Base-by-base conservation (phyloP, 768 basidiomycete species). In the Termitomyces sp. region DNA sequence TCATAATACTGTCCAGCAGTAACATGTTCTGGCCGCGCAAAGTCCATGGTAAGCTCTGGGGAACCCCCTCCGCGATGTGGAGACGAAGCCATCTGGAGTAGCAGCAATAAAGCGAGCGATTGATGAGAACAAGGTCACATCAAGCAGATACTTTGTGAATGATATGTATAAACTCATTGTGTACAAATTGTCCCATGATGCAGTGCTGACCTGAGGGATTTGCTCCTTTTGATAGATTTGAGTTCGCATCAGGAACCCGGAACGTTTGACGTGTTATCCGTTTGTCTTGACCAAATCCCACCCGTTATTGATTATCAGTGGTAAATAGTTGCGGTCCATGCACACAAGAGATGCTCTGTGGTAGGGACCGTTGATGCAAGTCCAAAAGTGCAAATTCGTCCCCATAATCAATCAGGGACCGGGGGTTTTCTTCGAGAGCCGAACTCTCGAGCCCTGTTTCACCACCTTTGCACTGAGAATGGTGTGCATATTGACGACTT, bases 1-100 rank as follows among this genome's bases (percentile, higher is more conserved):
- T 79, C 75, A 30, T 81, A 65, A 49, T 65, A 62, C 13, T 45
- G 54, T 14, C 60, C 50, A 6, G 50, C 52, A 38, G 60, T 45
- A 32, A 57, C 24, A 36, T 63, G 36, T 18, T 63, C 60, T 32
- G 61, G 52, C 46, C 44, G 49, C 18, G 47, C 50, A 24, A 62
- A 62, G 36, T 53, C 58, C 57, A 64, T 60, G 6, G 41, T 45
- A 41, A 35, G 52, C 36, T 60, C 61, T 22, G 55, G 58, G 56
- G 61, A 57, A n/a, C 30, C 22, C 26, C 30, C 32, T 32, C 36
- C 52, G 51, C 52, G 44, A 33, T 14, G 52, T 36, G 45, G 47
- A 30, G 58, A 52, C 10, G 48, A 46, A 49, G 55, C 20, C 61
- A 59, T 62, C n/a, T 57, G 52, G 47, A 54, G 52, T 33, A 40